Conservation (phyloP, 1,139 yeast genomes). For the Kodamaea suecica region DNA sequence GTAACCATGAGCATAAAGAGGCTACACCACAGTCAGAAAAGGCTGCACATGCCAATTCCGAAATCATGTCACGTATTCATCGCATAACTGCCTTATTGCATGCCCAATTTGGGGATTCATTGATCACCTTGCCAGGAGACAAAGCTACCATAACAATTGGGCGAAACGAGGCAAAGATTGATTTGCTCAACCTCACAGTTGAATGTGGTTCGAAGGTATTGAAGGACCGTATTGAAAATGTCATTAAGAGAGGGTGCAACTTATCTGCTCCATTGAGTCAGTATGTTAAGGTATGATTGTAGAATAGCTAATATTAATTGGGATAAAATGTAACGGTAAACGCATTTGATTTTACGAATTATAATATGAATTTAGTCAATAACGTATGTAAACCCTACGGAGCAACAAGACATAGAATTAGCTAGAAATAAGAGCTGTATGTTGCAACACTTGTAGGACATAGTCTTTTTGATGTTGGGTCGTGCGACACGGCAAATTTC, state of each 20-base stretch:
- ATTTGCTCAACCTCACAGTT: conserved; percentile 62
- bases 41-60: conserved; percentile 33
- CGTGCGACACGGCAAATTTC: too few relatives aligned
- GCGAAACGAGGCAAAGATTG: conserved; percentile 65
- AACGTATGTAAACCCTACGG: too few relatives aligned
- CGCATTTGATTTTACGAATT: too few relatives aligned
- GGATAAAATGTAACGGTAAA: too few relatives aligned
- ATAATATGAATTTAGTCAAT: neutral
- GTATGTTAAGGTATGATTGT: neutral
- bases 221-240: conserved; percentile 78
- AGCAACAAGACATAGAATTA: too few relatives aligned
- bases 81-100: conserved; percentile 62
- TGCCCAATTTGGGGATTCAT: conserved; percentile 87
- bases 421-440: too few relatives aligned
- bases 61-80: conserved; percentile 52
- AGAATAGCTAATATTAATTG: too few relatives aligned
- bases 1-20: conserved; percentile 42
- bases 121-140: conserved; percentile 38
- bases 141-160: conserved; percentile 67
- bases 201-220: conserved; percentile 76
- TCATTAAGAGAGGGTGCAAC: conserved; percentile 71
- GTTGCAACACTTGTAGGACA: too few relatives aligned
- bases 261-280: conserved; percentile 75
- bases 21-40: conserved; percentile 17
- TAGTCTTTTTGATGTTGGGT: too few relatives aligned